Base-by-base conservation (phyloP, 1,284 basidiomycete genomes). In the Hortiboletus rubellus region DNA sequence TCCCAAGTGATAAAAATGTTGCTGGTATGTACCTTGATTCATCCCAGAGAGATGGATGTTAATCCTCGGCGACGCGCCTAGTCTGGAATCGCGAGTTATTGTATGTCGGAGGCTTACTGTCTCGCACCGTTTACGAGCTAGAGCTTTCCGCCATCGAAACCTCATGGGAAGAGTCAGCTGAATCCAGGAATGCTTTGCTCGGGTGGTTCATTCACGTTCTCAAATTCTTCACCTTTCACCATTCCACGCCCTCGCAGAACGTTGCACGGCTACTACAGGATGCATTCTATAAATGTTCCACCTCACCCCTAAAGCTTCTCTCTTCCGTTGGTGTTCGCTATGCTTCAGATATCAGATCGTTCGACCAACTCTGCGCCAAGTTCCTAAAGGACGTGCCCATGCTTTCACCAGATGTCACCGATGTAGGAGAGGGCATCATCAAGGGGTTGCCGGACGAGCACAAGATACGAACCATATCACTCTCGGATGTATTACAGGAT, bases 21-120 rank as follows among this genome's bases (percentile, higher is more conserved):
- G 82, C 85, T 30, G 22, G 22, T 22, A 22, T 22, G 22, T 22
- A 22, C 22, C 22, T 22, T 22, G 22, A 22, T 22, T 22, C 22
- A 22, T 22, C 22, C 22, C 22, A 22, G 22, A 22, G 22, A 22
- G 22, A 22, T 22, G 22, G 22, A 22, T 22, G 22, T 22, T 22
- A 22, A 22, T 22, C 22, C 22, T 22, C 22, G 22, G 22, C 3
- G 22, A 22, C 22, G 2, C 22, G 22, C 22, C 22, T 22, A 22
- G 86, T 86, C 14, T 95, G 92, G 92, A 96, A 96, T 68, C 82
- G 81, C 63, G 93, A 96, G 66, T 77, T 97, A 1, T 78, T 97
- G 3, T 87, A 84, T 65, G 79, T 94, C 6, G 94, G 92, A 7
- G 92, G 91, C 10, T 85, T 89, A 62, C 79, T 97, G 11, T 81